Conservation (phyloP, 345 rosid species). For the Populus pruinosa region DNA sequence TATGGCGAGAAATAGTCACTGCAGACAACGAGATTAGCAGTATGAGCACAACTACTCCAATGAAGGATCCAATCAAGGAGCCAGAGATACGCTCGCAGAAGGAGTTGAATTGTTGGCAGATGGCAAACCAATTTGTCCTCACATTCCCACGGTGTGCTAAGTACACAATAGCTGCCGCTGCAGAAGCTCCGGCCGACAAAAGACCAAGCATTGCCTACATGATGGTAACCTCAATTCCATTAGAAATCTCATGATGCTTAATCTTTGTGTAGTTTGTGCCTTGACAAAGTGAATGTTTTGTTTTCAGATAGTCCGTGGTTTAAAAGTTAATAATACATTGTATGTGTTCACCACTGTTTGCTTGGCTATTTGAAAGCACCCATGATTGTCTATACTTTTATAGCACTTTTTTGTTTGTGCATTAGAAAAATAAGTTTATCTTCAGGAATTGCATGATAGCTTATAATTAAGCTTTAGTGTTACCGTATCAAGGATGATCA, state of each 20-base stretch:
- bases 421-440: no score
- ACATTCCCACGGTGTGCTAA: slow-evolving; percentile 74
- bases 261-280: no score
- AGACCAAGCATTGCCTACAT: slow-evolving; percentile 57
- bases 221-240: not conserved
- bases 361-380: no score
- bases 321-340: no score
- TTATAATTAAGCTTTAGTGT: no score
- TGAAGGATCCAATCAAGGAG: slow-evolving; percentile 68
- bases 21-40: slow-evolving; percentile 48
- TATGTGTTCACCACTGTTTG: no score
- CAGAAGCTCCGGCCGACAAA: slow-evolving; percentile 65
- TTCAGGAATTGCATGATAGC: no score
- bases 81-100: slow-evolving; percentile 77
- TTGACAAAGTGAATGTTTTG: no score
- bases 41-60: slow-evolving; percentile 37
- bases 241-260: no score
- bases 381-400: no score
- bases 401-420: no score
- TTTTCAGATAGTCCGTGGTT: no score
- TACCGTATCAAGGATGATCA: slow-evolving; percentile 55
- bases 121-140: slow-evolving; percentile 62
- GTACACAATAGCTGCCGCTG: slow-evolving; percentile 75
- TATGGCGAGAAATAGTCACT: slow-evolving; percentile 51
- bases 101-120: slow-evolving; percentile 74